These are phyloP conservation scores for Datura wrightii DNA, from an alignment of 257 asterid genomes.

Conservation along the genomic window DNA sequence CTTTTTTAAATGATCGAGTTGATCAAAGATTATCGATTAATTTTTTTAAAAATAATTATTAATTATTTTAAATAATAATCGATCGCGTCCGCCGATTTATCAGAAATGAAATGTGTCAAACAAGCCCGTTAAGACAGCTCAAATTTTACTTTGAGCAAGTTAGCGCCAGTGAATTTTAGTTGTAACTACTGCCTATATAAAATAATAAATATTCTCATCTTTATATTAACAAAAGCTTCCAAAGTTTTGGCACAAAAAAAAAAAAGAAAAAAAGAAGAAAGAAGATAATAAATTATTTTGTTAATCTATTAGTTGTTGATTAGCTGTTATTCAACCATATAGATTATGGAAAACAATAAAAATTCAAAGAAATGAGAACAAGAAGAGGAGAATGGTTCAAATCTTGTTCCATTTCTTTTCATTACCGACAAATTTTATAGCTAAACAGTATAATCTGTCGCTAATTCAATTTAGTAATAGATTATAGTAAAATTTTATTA, in stretches of 20 bases:
- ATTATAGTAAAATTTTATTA: not conserved
- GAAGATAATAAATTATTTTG: not conserved
- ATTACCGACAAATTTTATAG: not conserved
- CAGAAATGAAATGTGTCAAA: constrained; percentile 2
- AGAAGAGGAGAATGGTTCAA: not conserved
- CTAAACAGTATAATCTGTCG: not conserved
- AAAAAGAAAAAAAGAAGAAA: too few species aligned
- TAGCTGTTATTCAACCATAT: constrained; percentile 18
- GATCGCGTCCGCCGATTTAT: too few species aligned
- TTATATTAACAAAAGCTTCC: not conserved
- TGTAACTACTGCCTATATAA: constrained; percentile 28
- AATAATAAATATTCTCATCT: not conserved
- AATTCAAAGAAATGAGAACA: too few species aligned
- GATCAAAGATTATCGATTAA: too few species aligned
- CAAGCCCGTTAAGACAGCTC: constrained; percentile 11
- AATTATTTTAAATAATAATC: too few species aligned
- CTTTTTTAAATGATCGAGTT: too few species aligned
- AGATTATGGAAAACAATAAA: not conserved
- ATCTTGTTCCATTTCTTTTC: not conserved
- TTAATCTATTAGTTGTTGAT: not conserved
- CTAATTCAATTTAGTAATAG: not conserved
- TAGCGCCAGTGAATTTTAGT: constrained; percentile 21
- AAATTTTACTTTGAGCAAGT: constrained; percentile 9
- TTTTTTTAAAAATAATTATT: too few species aligned
- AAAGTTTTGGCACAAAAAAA: not conserved